Evolutionary conservation across 306 rosid genomes (phyloP).

Genomic region (Gastrolobium villosum): DNA sequence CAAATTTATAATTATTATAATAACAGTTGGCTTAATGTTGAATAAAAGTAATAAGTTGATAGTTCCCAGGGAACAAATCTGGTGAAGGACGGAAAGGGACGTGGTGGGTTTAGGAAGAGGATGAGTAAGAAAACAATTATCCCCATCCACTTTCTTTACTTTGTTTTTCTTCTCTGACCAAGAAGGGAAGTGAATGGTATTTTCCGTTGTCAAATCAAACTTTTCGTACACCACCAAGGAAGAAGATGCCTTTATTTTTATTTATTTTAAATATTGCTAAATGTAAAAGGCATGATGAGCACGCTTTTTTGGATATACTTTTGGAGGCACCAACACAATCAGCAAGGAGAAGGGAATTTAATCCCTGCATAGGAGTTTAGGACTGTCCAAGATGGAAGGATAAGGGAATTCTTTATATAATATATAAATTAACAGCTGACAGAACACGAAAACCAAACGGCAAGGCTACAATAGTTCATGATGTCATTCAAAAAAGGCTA

Average conservation of each 20-base stretch:
- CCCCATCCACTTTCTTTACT: background rate
- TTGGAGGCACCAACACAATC: conserved; percentile 22
- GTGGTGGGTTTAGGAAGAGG: conserved; percentile 33
- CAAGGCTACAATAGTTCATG: background rate
- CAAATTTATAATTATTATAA: background rate
- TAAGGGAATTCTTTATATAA: background rate
- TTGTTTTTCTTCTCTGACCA: conserved; percentile 17
- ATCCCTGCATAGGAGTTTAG: background rate
- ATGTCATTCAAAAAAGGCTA: conserved; percentile 25
- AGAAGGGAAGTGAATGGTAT: conserved; percentile 14
- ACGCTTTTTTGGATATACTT: background rate
- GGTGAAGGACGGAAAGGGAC: conserved; percentile 38
- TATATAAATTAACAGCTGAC: background rate
- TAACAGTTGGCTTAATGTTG: conserved; percentile 9
- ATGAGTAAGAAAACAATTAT: conserved; percentile 37
- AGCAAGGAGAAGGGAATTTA: background rate
- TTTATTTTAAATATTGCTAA: background rate
- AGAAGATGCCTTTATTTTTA: conserved; percentile 13
- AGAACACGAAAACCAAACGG: conserved; percentile 26
- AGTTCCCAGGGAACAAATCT: background rate
- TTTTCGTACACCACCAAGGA: conserved; percentile 12
- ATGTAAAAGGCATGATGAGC: background rate
- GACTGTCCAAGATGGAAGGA: conserved; percentile 32
- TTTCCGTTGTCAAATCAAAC: conserved; percentile 40
- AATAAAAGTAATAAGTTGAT: background rate